These are phyloP conservation scores for Immersiella caudata DNA, from an alignment of 495 filamentous ascomycete species.

Conservation along the genomic window DNA sequence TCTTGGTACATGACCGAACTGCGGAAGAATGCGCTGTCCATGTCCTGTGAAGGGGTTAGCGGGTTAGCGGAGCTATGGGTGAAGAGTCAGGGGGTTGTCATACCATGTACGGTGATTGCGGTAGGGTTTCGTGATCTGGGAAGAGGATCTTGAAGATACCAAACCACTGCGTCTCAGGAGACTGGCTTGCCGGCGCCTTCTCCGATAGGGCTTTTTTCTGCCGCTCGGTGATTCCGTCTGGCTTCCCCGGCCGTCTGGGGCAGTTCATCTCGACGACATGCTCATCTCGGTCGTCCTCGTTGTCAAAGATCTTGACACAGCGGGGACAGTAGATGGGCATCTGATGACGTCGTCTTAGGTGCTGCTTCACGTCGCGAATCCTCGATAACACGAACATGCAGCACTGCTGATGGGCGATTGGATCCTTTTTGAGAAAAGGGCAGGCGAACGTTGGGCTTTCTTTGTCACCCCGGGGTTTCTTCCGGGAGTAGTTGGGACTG, in stretches of 20 bases:
- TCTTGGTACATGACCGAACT: not conserved
- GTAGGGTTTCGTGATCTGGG: not conserved
- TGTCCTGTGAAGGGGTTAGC: not conserved
- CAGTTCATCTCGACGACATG: constrained; percentile 20
- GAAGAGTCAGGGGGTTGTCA: not conserved
- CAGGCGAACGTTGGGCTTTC: constrained; percentile 30
- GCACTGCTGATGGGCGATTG: constrained; percentile 32
- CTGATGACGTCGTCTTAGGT: constrained; percentile 36
- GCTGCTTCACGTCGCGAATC: constrained; percentile 43
- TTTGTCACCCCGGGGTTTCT: not conserved
- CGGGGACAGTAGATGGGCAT: constrained; percentile 38
- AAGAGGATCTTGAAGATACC: not conserved
- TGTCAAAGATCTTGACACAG: constrained; percentile 23
- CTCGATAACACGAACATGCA: constrained; percentile 35
- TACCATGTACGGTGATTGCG: not conserved
- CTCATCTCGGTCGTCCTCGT: not conserved
- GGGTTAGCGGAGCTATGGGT: not conserved
- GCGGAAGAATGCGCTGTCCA: not conserved
- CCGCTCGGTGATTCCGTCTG: constrained; percentile 38
- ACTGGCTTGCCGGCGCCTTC: not conserved
- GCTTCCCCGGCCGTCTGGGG: constrained; percentile 19
- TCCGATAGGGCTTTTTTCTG: constrained; percentile 25
- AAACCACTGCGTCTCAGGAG: not conserved
- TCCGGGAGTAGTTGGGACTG: not conserved
- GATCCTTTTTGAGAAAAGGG: constrained; percentile 40